phyloP scores from a whole-genome alignment of 2,329 filamentous ascomycete genomes.

The Neoarthrinium moseri region DNA sequence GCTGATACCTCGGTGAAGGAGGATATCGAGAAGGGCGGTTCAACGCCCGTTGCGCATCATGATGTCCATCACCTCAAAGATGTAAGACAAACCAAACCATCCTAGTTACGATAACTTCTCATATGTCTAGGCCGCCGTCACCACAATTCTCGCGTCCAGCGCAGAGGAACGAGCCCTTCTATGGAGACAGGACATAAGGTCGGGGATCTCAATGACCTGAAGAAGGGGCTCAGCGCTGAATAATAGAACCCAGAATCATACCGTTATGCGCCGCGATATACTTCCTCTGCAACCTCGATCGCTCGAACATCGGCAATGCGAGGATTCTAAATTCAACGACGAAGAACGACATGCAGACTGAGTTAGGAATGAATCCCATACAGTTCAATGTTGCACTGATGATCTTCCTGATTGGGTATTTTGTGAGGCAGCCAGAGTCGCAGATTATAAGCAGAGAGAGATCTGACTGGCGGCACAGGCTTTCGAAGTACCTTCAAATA shows the following conservation, averaged over 20 bases:
- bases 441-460: neutral
- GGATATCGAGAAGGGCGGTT: neutral
- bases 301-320: constrained; percentile 68
- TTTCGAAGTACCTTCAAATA: constrained; percentile 67
- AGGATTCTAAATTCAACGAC: constrained; percentile 63
- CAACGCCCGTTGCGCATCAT: neutral
- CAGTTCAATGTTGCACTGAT: constrained; percentile 55
- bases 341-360: constrained; percentile 59
- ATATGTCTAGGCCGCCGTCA: neutral
- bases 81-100: neutral
- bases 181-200: constrained; percentile 53
- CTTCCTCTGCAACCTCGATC: constrained; percentile 66
- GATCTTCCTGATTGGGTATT: constrained; percentile 26
- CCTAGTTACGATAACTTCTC: neutral
- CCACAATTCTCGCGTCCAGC: neutral
- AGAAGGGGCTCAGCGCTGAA: no score
- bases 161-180: constrained; percentile 38
- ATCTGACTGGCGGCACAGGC: constrained; percentile 15
- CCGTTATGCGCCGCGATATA: constrained; percentile 64
- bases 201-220: neutral
- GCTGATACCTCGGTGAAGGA: no score
- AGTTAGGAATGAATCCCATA: constrained; percentile 59
- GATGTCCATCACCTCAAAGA: neutral
- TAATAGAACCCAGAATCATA: constrained; percentile 48
- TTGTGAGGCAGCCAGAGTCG: constrained; percentile 9